Percentiles rank a stretch among this genome's conserved stretches.
phyloP scores from a whole-genome alignment of 1,284 basidiomycete genomes.

The Trichosporon coremiiforme region DNA sequence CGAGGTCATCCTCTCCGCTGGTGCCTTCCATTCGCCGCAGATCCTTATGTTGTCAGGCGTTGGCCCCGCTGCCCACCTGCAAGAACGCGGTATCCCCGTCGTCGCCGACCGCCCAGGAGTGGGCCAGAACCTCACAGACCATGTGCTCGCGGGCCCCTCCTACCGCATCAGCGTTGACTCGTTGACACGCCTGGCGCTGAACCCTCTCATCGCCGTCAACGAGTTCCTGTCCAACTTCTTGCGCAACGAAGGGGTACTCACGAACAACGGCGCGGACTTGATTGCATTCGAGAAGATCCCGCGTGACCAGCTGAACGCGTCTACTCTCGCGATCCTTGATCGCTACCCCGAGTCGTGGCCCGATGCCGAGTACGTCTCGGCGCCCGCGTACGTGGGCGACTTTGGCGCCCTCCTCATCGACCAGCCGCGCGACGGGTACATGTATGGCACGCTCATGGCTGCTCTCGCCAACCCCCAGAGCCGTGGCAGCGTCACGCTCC shows the following conservation, averaged over 20 bases:
- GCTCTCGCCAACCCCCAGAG: conserved; percentile 12
- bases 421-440: conserved; percentile 22
- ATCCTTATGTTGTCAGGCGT: conserved; percentile 23
- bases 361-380: conserved; percentile 19
- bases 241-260: conserved; percentile 3
- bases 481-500: conserved; percentile 14
- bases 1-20: conserved; percentile 25
- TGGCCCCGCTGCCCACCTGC: conserved; percentile 17
- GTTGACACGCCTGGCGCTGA: not conserved
- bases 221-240: not conserved
- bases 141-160: conserved; percentile 24
- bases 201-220: not conserved
- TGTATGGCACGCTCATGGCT: conserved; percentile 19
- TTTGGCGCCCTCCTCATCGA: not conserved
- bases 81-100: conserved; percentile 24
- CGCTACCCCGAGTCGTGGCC: conserved; percentile 15
- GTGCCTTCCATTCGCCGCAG: conserved; percentile 24
- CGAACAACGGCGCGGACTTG: conserved; percentile 10
- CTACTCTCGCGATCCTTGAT: not conserved
- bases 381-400: conserved; percentile 3
- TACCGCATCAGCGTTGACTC: conserved; percentile 21
- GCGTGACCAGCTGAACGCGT: not conserved
- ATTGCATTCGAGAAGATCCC: conserved; percentile 10
- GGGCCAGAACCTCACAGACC: conserved; percentile 36
- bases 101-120: conserved; percentile 30